Base-by-base conservation (phyloP, 495 filamentous ascomycete genomes). In the Platismatia glauca region DNA sequence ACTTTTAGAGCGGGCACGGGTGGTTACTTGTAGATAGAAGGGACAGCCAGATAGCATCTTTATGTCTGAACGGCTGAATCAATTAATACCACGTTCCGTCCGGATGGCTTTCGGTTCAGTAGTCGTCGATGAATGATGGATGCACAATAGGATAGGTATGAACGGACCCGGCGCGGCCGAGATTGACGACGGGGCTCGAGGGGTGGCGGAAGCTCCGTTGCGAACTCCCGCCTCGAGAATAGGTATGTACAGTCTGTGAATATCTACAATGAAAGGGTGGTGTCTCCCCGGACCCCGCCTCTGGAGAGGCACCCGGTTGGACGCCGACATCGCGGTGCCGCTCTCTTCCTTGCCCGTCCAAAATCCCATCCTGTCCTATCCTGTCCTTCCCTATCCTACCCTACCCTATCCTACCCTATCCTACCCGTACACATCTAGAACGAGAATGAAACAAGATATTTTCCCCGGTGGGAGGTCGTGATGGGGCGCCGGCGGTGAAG, bases 31-130 rank as follows among this genome's bases (percentile, higher is more conserved):
- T 61, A 61, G 35, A 61, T 61, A 56, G 22, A 33, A 12, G 31
- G 38, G 24, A 56, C 24, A 29, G 29, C 50, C 59, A 61, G 8
- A 56, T 20, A 55, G 27, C 50, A 61, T 55, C 59, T 61, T 43
- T 34, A 56, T 35, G 8, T 61, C 48, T 34, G 34, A 18, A 55
- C 41, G 59, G 38, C 59, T 55, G 50, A 27, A 44, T 56, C 38
- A 15, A 43, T 16, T 55, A 55, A 61, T 55, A 12, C 37, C 37
- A 61, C 20, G 9, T n/a, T n/a, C n/a, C n/a, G n/a, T n/a, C n/a
- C n/a, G n/a, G n/a, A n/a, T n/a, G n/a, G n/a, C n/a, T n/a, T n/a
- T 35, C 24, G 3, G 33, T 38, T 22, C 33, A 13, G 0, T 20
- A 5, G 20, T 24, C 3, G 29, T 24, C 33, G 38, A 4, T 57